phyloP scores from a whole-genome alignment of 768 basidiomycete species.

The Pilatotrama ljubarskyi region DNA sequence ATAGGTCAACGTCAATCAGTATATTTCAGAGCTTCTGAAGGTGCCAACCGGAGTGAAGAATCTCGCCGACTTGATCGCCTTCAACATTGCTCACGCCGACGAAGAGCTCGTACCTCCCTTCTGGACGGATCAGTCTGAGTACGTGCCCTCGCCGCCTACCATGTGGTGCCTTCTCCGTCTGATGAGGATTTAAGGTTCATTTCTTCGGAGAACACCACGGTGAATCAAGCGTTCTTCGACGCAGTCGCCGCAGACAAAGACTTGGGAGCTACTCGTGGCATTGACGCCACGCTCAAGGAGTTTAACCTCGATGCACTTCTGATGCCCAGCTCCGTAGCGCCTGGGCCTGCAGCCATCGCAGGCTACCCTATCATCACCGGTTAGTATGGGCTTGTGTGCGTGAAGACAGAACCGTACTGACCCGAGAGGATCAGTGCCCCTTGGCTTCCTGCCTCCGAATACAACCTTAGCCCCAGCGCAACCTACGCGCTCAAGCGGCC shows the following conservation, averaged over 20 bases:
- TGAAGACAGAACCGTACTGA: neutral
- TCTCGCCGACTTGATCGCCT: slow-evolving; percentile 58
- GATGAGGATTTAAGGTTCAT: slow-evolving; percentile 26
- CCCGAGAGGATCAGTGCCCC: slow-evolving; percentile 43
- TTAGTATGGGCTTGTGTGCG: slow-evolving; percentile 26
- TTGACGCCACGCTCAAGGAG: slow-evolving; percentile 34
- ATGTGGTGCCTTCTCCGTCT: too few species aligned
- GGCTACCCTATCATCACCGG: slow-evolving; percentile 70
- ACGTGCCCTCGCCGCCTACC: slow-evolving; percentile 3
- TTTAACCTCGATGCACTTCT: slow-evolving; percentile 37
- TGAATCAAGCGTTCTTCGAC: slow-evolving; percentile 33
- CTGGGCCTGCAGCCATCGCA: slow-evolving; percentile 48
- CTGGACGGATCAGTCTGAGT: slow-evolving; percentile 38
- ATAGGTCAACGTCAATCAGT: slow-evolving; percentile 53
- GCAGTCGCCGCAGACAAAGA: slow-evolving; percentile 34
- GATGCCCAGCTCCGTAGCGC: slow-evolving; percentile 28
- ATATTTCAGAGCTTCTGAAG: slow-evolving; percentile 44
- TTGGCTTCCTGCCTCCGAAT: slow-evolving; percentile 57
- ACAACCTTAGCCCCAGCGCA: slow-evolving; percentile 38
- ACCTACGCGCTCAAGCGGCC: slow-evolving; percentile 15
- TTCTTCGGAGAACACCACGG: slow-evolving; percentile 27
- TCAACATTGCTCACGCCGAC: slow-evolving; percentile 51
- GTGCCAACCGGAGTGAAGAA: slow-evolving; percentile 56
- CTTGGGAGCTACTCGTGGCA: slow-evolving; percentile 35
- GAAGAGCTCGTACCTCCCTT: slow-evolving; percentile 45